phyloP scores from a whole-genome alignment of 2,329 filamentous ascomycete species.

The Beauveria australis region DNA sequence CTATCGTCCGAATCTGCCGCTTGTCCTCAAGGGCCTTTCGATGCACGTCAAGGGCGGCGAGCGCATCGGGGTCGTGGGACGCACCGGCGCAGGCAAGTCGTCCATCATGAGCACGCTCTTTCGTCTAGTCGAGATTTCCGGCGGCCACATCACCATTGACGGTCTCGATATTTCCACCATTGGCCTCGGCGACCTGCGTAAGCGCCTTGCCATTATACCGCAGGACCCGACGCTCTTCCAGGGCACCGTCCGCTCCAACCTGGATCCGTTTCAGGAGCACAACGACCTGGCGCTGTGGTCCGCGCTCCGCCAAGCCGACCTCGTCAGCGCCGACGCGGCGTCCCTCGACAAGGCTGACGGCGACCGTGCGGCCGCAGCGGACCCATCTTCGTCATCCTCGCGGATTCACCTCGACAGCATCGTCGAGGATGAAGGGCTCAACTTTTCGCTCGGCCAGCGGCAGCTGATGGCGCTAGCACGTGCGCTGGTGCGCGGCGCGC shows the following conservation, averaged over 20 bases:
- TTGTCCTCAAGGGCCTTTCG: constrained; percentile 61
- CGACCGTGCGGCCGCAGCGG: too few relatives aligned
- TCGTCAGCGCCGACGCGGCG: constrained; percentile 52
- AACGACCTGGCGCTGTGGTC: constrained; percentile 71
- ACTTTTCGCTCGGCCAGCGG: constrained; percentile 90
- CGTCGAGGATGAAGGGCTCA: constrained; percentile 91
- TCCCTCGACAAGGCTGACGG: constrained; percentile 48
- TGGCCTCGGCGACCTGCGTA: constrained; percentile 67
- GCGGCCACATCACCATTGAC: constrained; percentile 56
- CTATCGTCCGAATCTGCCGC: constrained; percentile 62
- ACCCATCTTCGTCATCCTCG: constrained; percentile 22
- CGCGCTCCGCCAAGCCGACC: constrained; percentile 67
- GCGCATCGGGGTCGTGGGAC: constrained; percentile 72
- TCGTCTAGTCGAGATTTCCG: constrained; percentile 60
- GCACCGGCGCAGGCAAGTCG: constrained; percentile 75
- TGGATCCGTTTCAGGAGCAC: constrained; percentile 75
- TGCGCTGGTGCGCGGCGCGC: constrained; percentile 76
- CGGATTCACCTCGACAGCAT: constrained; percentile 74
- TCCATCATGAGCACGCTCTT: constrained; percentile 79
- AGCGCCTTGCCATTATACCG: constrained; percentile 71
- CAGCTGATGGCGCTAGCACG: constrained; percentile 92
- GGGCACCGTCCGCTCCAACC: constrained; percentile 69
- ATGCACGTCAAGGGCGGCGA: constrained; percentile 71
- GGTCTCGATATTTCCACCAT: constrained; percentile 63
- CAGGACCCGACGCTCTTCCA: constrained; percentile 79